Conservation (phyloP, 257 asterid species). For the Salvia splendens region DNA sequence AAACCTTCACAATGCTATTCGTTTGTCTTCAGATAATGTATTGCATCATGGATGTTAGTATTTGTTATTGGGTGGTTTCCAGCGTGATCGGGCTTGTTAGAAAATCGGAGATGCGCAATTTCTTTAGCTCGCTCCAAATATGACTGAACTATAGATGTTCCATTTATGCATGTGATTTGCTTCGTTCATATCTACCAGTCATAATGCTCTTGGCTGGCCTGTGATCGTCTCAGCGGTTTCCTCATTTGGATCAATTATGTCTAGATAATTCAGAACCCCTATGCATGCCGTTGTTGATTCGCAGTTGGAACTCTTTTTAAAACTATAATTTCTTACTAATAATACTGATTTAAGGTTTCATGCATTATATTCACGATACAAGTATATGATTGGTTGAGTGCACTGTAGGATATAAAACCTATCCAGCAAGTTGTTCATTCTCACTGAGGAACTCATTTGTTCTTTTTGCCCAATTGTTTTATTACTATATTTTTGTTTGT, state of each 20-base stretch:
- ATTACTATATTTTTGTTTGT: background rate
- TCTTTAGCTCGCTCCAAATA: background rate
- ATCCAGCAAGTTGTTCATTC: background rate
- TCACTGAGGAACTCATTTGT: conserved; percentile 8
- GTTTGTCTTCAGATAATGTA: conserved; percentile 1
- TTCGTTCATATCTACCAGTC: background rate
- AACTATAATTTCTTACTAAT: background rate
- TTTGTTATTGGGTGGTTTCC: conserved; percentile 5
- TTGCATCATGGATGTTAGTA: conserved; percentile 8
- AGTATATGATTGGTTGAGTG: conserved; percentile 11
- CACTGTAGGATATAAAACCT: background rate
- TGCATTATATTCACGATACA: conserved; percentile 2
- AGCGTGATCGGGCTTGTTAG: conserved; percentile 12
- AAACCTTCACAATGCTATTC: background rate
- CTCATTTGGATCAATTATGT: background rate
- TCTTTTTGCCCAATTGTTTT: conserved; percentile 4
- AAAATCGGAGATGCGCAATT: background rate
- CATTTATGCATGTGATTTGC: conserved; percentile 6
- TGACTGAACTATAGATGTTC: background rate
- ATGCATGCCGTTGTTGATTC: background rate
- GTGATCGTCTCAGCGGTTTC: background rate
- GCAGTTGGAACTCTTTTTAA: background rate
- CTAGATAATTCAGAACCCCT: background rate
- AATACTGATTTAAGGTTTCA: background rate
- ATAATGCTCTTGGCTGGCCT: background rate